These are phyloP conservation scores for Astragalus glycyphyllos DNA, from an alignment of 306 rosid species.

Conservation along the genomic window DNA sequence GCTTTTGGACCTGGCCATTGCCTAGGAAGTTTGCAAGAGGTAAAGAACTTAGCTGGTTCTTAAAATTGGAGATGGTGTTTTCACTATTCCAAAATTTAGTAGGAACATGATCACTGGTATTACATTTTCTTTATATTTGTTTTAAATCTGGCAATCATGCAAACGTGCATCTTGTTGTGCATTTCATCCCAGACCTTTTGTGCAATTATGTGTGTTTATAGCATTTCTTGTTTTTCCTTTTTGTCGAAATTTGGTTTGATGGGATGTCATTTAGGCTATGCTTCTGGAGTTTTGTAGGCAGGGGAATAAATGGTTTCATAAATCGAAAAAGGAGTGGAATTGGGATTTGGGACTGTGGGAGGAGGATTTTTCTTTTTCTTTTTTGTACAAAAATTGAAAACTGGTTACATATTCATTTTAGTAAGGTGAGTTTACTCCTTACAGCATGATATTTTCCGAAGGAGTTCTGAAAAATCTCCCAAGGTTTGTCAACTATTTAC, in stretches of 20 bases:
- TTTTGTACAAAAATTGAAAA: neutral
- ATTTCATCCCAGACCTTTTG: slow-evolving; percentile 6
- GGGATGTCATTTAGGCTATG: slow-evolving; percentile 16
- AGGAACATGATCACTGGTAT: slow-evolving; percentile 4
- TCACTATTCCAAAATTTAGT: neutral
- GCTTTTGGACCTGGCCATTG: slow-evolving; percentile 90
- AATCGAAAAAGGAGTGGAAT: slow-evolving; percentile 2
- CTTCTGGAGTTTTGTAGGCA: slow-evolving; percentile 9
- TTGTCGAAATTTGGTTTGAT: neutral
- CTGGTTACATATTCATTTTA: neutral
- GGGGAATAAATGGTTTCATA: slow-evolving; percentile 3
- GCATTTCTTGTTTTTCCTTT: slow-evolving; percentile 8
- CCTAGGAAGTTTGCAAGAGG: slow-evolving; percentile 73
- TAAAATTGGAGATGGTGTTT: slow-evolving; percentile 34
- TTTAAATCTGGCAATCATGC: slow-evolving; percentile 34
- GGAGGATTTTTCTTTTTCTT: slow-evolving; percentile 4
- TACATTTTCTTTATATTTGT: neutral
- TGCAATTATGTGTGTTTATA: slow-evolving; percentile 27
- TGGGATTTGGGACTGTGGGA: neutral
- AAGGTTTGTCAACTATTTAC: neutral
- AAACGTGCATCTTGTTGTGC: slow-evolving; percentile 11
- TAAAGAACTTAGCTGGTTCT: slow-evolving; percentile 37
- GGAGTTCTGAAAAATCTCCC: slow-evolving; percentile 16
- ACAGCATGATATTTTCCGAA: neutral
- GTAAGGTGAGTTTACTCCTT: slow-evolving; percentile 4